Evolutionary conservation across 2,329 filamentous ascomycete genomes (phyloP), one percentile per base, ranked within the genome.

Genomic region (Apiospora malaysiana): DNA sequence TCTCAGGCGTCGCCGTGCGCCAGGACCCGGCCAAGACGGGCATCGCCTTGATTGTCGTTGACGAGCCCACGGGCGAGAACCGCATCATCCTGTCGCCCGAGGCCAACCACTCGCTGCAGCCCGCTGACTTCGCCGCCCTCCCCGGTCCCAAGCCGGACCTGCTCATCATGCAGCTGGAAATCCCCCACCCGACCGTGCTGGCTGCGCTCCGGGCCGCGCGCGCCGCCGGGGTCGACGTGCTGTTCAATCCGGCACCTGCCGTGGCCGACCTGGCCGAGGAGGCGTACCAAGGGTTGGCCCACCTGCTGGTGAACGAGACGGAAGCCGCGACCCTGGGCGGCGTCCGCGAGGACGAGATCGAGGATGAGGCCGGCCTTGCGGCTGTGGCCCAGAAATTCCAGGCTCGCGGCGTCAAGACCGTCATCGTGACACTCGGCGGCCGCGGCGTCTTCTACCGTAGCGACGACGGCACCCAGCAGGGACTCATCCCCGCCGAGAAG

Each of bases 251-350:
- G 21, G 95, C 95, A 3, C 92, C 93, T 5, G 94, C 94, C 4
- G 87, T 91, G 63, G 81, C 83, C 21, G 67, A 49, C 10, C 82
- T 97, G 4, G 94, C 93, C 0, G 84, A 85, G 0, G 85, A 89
- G 40, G 90, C 89, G 10, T 96, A 93, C 78, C 76, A 80, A 8
- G 89, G 88, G 0, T 86, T 98, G 43, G 90, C 90, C 56, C 94
- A 97, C 77, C 85, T 98, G 59, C 89, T 98, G 68, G 89, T 98
- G 76, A 98, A 98, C 78, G 95, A 98, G 84, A 96, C 92, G 0
- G 95, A 98, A 83, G 93, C 94, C 2, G 88, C 91, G 10, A 88
- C 95, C 68, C 86, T 97, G 70, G 90, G 89, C 0, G 89, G 88
- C 1, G 84, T 84, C 70, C 76, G 80, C 9, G 85, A 88, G 74